Evolutionary conservation across 495 filamentous ascomycete species (phyloP), one percentile per base, ranked within the genome.

Genomic region (Collariella sp.): DNA sequence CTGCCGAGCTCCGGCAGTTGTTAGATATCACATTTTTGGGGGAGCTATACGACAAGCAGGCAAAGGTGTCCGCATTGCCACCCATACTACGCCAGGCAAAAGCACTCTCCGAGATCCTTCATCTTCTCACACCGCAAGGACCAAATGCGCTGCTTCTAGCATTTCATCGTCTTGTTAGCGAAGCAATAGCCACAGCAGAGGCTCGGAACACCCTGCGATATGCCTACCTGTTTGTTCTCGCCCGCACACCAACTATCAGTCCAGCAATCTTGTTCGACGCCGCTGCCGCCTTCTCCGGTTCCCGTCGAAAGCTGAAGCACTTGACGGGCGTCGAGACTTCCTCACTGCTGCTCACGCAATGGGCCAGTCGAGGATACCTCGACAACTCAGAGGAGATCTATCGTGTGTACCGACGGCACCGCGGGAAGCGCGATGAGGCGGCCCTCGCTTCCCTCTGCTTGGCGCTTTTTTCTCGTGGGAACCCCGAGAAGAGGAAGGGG

Each of bases 161-260:
- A 7, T 57, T 56, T 9, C 46, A 60, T 7, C 34, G 55, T 10
- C 50, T 62, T 13, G 48, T 55, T 19, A 41, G 50, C 13, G 47
- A 31, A 26, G 46, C 19, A 12, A 13, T 41, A 1, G 13, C 42
- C n/a, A 19, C 35, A 11, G 11, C 16, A 2, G 34, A 16, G 1
- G 29, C 38, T 15, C n/a, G 23, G 10, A 22, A 24, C 34, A 36
- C 24, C 19, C 33, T 64, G 50, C 56, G 44, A 38, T 64, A 63
- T 54, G 57, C 40, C 38, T 68, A 64, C 64, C 61, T 70, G 22
- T 50, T 50, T 41, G 52, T 63, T 31, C 53, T 70, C 6, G 66
- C 67, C 18, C 59, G 62, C 0, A 51, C 59, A 47, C 60, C 60
- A 9, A 45, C 16, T 15, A 43, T 68, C 29, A 52, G 43, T 35